Conservation (phyloP, 208 protist genomes). For the Leishmania aethiopica region DNA sequence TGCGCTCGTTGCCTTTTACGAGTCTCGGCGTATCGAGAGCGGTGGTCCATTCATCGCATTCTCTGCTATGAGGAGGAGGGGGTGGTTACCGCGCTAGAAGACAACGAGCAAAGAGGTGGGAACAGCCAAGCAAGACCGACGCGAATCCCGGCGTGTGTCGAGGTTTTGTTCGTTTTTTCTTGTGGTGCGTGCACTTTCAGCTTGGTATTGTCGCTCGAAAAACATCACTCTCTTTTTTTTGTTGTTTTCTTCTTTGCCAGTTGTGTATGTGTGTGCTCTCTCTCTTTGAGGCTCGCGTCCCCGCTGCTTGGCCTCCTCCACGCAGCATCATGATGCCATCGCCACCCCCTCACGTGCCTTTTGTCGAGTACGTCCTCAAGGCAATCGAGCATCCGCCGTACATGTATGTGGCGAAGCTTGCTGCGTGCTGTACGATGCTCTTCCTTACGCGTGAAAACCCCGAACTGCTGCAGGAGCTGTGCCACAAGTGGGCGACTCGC, state of each 20-base stretch:
- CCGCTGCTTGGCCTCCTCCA: background rate
- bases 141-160: background rate
- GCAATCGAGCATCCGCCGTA: slow-evolving; percentile 78
- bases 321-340: slow-evolving; percentile 31
- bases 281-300: background rate
- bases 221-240: too few relatives aligned
- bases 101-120: background rate
- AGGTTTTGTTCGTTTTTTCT: background rate
- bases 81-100: background rate
- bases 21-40: background rate
- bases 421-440: slow-evolving; percentile 78
- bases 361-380: slow-evolving; percentile 83
- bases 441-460: slow-evolving; percentile 81
- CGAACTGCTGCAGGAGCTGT: slow-evolving; percentile 60
- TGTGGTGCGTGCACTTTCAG: background rate
- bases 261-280: background rate
- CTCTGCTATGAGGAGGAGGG: background rate
- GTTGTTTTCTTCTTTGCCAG: background rate
- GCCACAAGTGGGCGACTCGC: slow-evolving; percentile 77
- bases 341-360: slow-evolving; percentile 63
- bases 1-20: background rate
- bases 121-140: background rate
- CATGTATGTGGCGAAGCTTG: slow-evolving; percentile 87
- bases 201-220: background rate
- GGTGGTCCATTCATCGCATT: background rate